Evolutionary conservation across 306 rosid genomes (phyloP).

Genomic region (Sindora glabra): DNA sequence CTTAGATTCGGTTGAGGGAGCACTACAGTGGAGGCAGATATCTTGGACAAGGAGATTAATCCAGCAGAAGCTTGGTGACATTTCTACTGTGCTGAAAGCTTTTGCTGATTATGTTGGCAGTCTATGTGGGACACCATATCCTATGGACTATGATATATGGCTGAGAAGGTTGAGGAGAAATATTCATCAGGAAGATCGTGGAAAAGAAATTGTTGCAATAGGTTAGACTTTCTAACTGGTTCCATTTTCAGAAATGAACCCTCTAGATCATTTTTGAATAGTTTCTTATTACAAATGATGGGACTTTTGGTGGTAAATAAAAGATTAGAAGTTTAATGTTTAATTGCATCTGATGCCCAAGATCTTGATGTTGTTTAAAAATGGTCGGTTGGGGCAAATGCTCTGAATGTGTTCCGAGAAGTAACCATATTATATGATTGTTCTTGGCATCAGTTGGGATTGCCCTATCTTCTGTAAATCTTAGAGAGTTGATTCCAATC

Average conservation of each 20-base stretch:
- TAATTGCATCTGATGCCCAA: slow-evolving; percentile 15
- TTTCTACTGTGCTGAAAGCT: slow-evolving; percentile 83
- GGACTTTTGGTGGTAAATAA: slow-evolving; percentile 29
- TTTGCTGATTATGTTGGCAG: slow-evolving; percentile 95
- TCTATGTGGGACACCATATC: slow-evolving; percentile 95
- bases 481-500: slow-evolving; percentile 17
- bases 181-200: slow-evolving; percentile 65
- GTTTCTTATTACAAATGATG: slow-evolving; percentile 18
- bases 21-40: slow-evolving; percentile 88
- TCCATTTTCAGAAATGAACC: slow-evolving; percentile 15
- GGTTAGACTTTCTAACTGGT: slow-evolving; percentile 34
- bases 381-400: slow-evolving; percentile 15
- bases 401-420: slow-evolving; percentile 11
- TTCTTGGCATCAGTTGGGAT: slow-evolving; percentile 1
- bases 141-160: slow-evolving; percentile 90
- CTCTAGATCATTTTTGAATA: slow-evolving; percentile 13
- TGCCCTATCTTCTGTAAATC: slow-evolving; percentile 12
- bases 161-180: slow-evolving; percentile 79
- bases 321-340: slow-evolving; percentile 13
- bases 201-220: slow-evolving; percentile 66
- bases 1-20: slow-evolving; percentile 92
- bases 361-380: slow-evolving; percentile 9
- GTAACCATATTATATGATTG: slow-evolving; percentile 12
- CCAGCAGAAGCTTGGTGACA: slow-evolving; percentile 92
- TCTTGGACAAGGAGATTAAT: slow-evolving; percentile 90